Base-by-base conservation (phyloP, 139 green algal species). In the Micractinium conductrix region DNA sequence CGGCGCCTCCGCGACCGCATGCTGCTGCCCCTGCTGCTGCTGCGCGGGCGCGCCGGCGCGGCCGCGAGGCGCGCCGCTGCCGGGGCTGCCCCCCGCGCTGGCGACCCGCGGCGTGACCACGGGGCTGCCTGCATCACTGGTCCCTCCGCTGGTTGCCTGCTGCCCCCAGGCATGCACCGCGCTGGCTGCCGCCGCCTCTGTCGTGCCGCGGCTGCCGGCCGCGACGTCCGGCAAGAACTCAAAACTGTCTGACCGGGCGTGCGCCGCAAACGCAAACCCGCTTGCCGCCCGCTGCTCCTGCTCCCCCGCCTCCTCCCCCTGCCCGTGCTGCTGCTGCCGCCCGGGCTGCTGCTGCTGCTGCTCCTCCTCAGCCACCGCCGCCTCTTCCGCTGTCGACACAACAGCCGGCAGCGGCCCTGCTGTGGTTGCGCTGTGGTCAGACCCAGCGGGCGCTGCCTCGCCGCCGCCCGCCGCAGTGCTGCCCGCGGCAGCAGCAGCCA, bases 231-330 rank as follows among this genome's bases (percentile, higher is more conserved):
- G 38, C 16, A 43, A 35, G 30, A 84, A 80, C 21, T 17, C 70
- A 62, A 86, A 86, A 40, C 48, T 80, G 70, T 44, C 38, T 50
- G 45, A 30, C 24, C 81, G 69, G 26, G 40, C 16, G 40, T 60
- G 76, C 73, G 22, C 6, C 30, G 45, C 22, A 12, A 50, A 72
- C 12, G 65, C 65, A 44, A 72, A 72, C 24, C 53, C 53, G 65
- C 33, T 33, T 28, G 33, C 65, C 28, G n/a, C 33, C 33, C 28
- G 33, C 8, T 17, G 33, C 33, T 1, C 16, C n/a, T 48, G 48
- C 45, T 53, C 74, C 26, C 21, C 48, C 2, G 16, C 73, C 4
- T 2, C 73, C 45, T 19, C 73, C 65, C 10, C 12, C 28, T 26
- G 68, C 4, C n/a, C 17, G 8, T 19, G 69, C 38, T 53, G 69